phyloP scores from a whole-genome alignment of 2,329 filamentous ascomycete species.

The Didymella lethalis region DNA sequence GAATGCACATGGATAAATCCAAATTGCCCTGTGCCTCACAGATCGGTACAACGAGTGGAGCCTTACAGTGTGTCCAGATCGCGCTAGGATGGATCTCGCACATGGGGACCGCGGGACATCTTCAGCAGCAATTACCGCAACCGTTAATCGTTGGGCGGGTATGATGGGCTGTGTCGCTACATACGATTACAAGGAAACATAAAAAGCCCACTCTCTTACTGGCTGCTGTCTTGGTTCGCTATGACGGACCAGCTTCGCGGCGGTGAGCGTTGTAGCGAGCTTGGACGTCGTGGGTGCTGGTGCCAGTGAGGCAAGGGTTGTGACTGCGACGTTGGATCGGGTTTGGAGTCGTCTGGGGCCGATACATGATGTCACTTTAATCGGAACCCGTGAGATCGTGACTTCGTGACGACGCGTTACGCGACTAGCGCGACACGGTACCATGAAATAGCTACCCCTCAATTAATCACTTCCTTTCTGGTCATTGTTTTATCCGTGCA shows the following conservation, averaged over 20 bases:
- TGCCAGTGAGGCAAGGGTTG: too few species aligned
- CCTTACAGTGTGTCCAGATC: conserved; percentile 1
- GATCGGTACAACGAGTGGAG: conserved; percentile 3
- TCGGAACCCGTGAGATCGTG: conserved; percentile 3
- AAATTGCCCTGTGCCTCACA: conserved; percentile 5
- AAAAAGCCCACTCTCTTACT: not conserved
- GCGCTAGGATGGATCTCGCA: conserved; percentile 9
- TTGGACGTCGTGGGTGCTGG: not conserved
- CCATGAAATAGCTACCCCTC: not conserved
- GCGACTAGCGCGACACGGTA: conserved; percentile 11
- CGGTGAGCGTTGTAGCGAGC: not conserved
- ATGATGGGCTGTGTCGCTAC: not conserved
- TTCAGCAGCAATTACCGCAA: not conserved
- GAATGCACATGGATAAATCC: not conserved
- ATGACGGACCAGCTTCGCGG: not conserved
- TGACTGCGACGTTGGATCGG: too few species aligned
- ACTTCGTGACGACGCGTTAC: conserved; percentile 19
- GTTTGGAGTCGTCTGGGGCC: not conserved
- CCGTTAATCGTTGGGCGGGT: not conserved
- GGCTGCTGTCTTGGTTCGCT: not conserved
- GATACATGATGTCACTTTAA: conserved; percentile 12
- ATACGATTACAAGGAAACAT: not conserved
- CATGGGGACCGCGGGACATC: not conserved
- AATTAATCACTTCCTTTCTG: not conserved
- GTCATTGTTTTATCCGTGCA: not conserved